These are phyloP conservation scores for Melanogaster broomeanus DNA, from an alignment of 768 basidiomycete genomes.

Conservation along the genomic window DNA sequence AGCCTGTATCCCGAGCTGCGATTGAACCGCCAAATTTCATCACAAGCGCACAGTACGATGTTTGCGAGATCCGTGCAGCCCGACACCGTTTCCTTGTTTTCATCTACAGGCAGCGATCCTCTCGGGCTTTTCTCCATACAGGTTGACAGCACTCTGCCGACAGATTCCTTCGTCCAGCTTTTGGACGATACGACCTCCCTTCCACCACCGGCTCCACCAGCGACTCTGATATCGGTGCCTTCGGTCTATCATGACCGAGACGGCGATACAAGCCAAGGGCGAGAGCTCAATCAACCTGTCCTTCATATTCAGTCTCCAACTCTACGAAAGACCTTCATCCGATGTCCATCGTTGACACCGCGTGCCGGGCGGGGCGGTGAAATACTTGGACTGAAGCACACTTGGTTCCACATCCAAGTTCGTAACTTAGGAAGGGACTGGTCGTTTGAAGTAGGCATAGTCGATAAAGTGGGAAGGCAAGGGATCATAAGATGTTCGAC, in stretches of 20 bases:
- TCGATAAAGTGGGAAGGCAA: constrained; percentile 58
- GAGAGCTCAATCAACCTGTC: constrained; percentile 60
- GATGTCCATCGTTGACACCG: constrained; percentile 48
- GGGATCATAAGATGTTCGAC: constrained; percentile 73
- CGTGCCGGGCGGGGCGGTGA: constrained; percentile 7
- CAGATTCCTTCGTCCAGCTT: constrained; percentile 66
- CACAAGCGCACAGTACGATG: constrained; percentile 42
- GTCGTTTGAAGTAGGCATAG: constrained; percentile 75
- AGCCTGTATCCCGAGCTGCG: constrained; percentile 11
- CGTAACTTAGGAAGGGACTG: constrained; percentile 67
- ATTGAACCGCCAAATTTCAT: constrained; percentile 16
- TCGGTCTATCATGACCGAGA: constrained; percentile 28
- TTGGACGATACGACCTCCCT: constrained; percentile 58
- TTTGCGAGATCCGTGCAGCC: constrained; percentile 63
- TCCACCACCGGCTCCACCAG: constrained; percentile 48
- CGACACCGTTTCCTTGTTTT: constrained; percentile 68
- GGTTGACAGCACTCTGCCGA: constrained; percentile 49
- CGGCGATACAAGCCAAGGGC: constrained; percentile 34
- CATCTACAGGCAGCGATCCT: constrained; percentile 67
- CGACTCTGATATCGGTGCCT: constrained; percentile 46
- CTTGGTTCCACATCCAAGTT: constrained; percentile 78
- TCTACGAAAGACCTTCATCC: constrained; percentile 65
- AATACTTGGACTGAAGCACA: constrained; percentile 61
- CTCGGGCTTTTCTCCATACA: constrained; percentile 53
- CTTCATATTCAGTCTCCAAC: constrained; percentile 82